Evolutionary conservation across 768 basidiomycete genomes (phyloP).

Genomic region (Termitomyces sp.): DNA sequence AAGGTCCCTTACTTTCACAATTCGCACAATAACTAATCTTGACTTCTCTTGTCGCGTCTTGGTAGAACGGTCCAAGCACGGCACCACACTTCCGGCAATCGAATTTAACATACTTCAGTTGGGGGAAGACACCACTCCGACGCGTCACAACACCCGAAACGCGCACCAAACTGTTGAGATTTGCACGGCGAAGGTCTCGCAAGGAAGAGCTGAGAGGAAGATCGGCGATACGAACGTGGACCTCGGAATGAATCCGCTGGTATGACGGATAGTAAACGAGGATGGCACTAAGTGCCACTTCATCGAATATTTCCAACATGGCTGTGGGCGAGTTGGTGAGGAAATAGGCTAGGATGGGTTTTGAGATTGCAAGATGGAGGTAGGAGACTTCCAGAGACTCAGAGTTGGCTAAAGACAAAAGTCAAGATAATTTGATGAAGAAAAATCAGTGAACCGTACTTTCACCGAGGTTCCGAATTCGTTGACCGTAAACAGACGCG

Average conservation of each 20-base stretch:
- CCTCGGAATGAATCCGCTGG: constrained; percentile 95
- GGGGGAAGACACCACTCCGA: constrained; percentile 96
- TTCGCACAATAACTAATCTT: constrained; percentile 91
- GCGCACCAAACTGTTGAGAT: constrained; percentile 93
- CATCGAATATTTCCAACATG: constrained; percentile 93
- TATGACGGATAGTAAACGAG: constrained; percentile 95
- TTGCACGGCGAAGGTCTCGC: constrained; percentile 86
- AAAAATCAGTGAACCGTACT: constrained; percentile 43
- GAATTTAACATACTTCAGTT: constrained; percentile 98
- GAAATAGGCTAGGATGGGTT: constrained; percentile 96
- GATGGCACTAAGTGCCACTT: constrained; percentile 90
- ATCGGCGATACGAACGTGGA: constrained; percentile 95
- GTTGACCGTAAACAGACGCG: constrained; percentile 88
- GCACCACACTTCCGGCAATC: constrained; percentile 94
- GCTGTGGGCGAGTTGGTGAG: constrained; percentile 90
- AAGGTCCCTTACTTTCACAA: constrained; percentile 94
- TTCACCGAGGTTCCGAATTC: constrained; percentile 92
- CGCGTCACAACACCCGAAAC: constrained; percentile 95
- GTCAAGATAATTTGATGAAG: not conserved
- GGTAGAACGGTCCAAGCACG: constrained; percentile 95
- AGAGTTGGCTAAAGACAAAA: constrained; percentile 66
- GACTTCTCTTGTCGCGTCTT: constrained; percentile 93
- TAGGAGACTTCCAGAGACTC: constrained; percentile 98
- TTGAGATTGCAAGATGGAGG: constrained; percentile 87
- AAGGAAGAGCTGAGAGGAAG: constrained; percentile 86